Evolutionary conservation across 1,284 basidiomycete genomes (phyloP), one percentile per base, ranked within the genome.

Genomic region (Moesziomyces parantarcticus): DNA sequence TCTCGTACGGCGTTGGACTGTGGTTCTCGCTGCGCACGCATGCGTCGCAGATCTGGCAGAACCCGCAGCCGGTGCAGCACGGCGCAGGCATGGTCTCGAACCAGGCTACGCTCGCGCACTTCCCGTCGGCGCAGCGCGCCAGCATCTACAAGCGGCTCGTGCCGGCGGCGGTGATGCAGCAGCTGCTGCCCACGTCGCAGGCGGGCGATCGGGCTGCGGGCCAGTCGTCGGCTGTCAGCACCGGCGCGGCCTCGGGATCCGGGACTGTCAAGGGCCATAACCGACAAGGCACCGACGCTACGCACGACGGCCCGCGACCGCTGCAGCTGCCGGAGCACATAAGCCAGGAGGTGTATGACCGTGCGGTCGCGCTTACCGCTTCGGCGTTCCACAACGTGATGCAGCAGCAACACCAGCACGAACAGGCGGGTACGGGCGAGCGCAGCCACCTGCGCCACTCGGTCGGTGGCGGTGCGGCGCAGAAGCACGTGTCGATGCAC

Each of bases 1-100:
- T 99, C 56, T 97, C 97, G 0, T 99, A 99, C 85, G 88, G 97
- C 46, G 90, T 99, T 61, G 97, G 97, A 36, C 87, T 99, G 0
- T 99, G 97, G 97, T 99, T 99, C 87, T 98, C 96, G 46, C 89
- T 99, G 20, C 91, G 94, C 46, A 99, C 97, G 0, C 97, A 99
- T 83, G 97, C 97, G 3, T 91, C 92, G 16, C 97, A 99, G 84
- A 99, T 99, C 77, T 99, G 97, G 97, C 95, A 99, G 84, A 98
- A 98, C 81, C 48, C 80, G 84, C 88, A 61, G 83, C 72, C 74
- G 23, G 66, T 34, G 48, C 69, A 61, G 41, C 63, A 56, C 5
- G 62, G 46, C 41, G 63, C 63, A 5, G 23, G 50, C 20, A 86
- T 72, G 78, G 36, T 73, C 14, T 60, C 40, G 44, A 71, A 66